Conservation (phyloP, 495 filamentous ascomycete genomes). For the Haplographium delicatum region DNA sequence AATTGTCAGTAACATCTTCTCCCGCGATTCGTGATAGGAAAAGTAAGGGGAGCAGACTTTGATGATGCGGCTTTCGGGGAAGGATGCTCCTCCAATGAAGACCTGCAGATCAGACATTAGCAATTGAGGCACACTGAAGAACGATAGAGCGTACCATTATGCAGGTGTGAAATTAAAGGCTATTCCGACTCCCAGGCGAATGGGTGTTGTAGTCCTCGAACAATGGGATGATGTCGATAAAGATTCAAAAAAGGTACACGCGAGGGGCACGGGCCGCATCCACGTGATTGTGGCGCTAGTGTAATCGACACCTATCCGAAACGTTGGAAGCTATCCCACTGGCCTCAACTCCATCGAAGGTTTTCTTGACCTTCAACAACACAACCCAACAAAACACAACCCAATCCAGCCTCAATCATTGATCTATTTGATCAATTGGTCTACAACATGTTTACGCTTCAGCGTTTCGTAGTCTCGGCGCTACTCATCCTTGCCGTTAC, state of each 20-base stretch:
- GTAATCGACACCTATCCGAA: conserved; percentile 23
- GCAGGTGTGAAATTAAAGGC: neutral
- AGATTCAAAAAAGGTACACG: neutral
- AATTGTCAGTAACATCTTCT: neutral
- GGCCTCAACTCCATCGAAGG: conserved; percentile 5
- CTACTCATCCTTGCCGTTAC: conserved; percentile 69
- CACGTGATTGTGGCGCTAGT: conserved; percentile 13
- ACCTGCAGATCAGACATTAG: conserved; percentile 45
- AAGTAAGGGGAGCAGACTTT: conserved; percentile 48
- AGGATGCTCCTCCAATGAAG: conserved; percentile 79
- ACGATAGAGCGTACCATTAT: conserved; percentile 30
- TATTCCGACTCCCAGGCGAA: neutral
- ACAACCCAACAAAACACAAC: neutral
- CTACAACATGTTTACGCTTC: conserved; percentile 49
- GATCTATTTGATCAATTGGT: no score
- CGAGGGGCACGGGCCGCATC: conserved; percentile 3
- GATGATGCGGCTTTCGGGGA: conserved; percentile 75
- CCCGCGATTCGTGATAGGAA: neutral
- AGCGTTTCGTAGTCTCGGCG: conserved; percentile 56
- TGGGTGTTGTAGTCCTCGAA: neutral
- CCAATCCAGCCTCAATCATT: conserved; percentile 9
- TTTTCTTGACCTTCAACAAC: conserved; percentile 3
- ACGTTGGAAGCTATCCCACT: conserved; percentile 6
- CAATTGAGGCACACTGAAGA: conserved; percentile 6
- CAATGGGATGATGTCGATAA: conserved; percentile 1